A percentile compares a stretch with the other conserved stretches of the same genome.
Evolutionary conservation across 2,329 filamentous ascomycete genomes (phyloP).

Genomic region (Diaporthe vaccinii): DNA sequence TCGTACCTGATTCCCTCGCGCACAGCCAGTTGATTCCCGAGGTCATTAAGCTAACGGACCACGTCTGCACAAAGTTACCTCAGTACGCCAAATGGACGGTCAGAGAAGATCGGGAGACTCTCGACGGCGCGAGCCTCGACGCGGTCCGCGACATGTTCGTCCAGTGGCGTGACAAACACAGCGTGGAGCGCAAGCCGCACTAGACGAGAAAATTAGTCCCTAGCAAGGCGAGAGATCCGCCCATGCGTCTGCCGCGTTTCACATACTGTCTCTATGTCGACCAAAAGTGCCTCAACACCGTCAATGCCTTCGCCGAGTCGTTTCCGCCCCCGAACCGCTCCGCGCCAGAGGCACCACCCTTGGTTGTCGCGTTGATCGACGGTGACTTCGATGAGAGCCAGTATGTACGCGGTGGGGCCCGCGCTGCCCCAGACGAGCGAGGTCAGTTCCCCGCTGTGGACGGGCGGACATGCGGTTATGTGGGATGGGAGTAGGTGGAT

Average conservation of each 20-base stretch:
- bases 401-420: neutral
- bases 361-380: slow-evolving; percentile 2
- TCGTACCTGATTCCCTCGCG: neutral
- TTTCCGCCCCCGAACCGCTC: neutral
- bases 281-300: neutral
- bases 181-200: neutral
- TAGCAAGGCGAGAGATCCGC: neutral
- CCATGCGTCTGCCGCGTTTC: neutral
- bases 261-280: slow-evolving; percentile 8
- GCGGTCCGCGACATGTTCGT: neutral
- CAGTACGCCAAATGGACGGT: slow-evolving; percentile 19
- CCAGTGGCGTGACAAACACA: neutral
- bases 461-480: slow-evolving; percentile 1
- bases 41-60: neutral
- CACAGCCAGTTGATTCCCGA: neutral
- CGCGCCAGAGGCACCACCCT: neutral
- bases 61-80: neutral
- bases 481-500: neutral
- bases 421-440: neutral
- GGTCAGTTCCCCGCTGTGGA: neutral
- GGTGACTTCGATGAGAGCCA: neutral
- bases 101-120: neutral
- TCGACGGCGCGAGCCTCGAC: neutral
- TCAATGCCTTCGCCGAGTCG: neutral
- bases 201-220: neutral